Evolutionary conservation across 2,329 filamentous ascomycete genomes (phyloP).

Genomic region (Alternaria brassicicola): DNA sequence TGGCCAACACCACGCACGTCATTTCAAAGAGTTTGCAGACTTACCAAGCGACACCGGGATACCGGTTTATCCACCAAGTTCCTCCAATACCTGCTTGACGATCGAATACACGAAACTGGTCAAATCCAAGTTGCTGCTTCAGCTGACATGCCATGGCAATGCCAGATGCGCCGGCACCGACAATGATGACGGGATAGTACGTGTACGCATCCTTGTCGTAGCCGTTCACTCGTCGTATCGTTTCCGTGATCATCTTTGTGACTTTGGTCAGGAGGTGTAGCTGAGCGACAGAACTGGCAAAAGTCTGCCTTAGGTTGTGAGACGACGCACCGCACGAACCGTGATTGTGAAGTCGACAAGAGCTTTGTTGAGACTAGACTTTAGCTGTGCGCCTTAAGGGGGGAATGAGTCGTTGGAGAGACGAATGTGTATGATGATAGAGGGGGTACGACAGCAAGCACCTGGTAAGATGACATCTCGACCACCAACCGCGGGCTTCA

Average conservation of each 20-base stretch:
- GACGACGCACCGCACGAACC: neutral
- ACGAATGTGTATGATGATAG: neutral
- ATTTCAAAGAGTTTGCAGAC: conserved; percentile 1
- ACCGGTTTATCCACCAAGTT: conserved; percentile 69
- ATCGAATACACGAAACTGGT: conserved; percentile 67
- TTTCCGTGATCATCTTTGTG: conserved; percentile 38
- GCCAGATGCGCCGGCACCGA: conserved; percentile 67
- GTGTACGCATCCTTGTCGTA: conserved; percentile 50
- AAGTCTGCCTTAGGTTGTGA: neutral
- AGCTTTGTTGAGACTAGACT: neutral
- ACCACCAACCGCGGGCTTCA: neutral
- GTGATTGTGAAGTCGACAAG: neutral
- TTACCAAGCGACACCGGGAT: conserved; percentile 54
- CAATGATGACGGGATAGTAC: conserved; percentile 59
- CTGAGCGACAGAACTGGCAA: neutral
- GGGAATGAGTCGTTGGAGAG: neutral
- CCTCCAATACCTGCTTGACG: conserved; percentile 64
- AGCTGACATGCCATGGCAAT: conserved; percentile 67
- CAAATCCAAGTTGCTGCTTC: conserved; percentile 62
- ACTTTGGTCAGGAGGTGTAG: neutral
- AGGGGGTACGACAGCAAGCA: neutral
- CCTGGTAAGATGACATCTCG: neutral
- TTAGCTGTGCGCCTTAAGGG: neutral
- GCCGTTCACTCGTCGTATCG: conserved; percentile 47
- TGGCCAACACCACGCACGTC: neutral